Conservation (phyloP, 78 protist genomes). For the Guillardia theta region DNA sequence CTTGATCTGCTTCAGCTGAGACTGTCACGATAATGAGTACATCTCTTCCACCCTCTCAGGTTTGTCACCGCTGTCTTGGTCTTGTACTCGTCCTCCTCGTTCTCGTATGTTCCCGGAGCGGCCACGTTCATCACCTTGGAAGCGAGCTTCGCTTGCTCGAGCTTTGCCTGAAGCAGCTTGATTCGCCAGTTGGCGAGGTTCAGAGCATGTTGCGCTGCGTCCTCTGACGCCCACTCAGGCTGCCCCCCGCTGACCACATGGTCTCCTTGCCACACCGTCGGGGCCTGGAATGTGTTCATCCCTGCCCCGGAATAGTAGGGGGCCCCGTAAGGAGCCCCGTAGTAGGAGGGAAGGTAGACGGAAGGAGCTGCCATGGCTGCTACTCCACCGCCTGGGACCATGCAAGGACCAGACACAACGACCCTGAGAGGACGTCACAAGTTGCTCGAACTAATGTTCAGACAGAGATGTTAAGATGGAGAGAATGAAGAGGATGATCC, state of each 20-base stretch:
- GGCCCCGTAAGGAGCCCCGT: not conserved
- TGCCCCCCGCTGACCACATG: slow-evolving; percentile 12
- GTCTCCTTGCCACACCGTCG: not conserved
- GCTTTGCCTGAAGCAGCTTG: slow-evolving; percentile 37
- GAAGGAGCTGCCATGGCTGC: not conserved
- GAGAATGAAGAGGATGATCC: no score
- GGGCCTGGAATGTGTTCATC: not conserved
- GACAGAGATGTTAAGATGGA: no score
- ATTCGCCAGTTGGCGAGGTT: slow-evolving; percentile 32
- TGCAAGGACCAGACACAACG: not conserved
- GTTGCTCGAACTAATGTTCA: no score
- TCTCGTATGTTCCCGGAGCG: not conserved
- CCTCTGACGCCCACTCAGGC: slow-evolving; percentile 31
- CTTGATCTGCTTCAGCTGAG: not conserved
- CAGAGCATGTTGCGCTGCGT: slow-evolving; percentile 21
- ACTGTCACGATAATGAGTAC: not conserved
- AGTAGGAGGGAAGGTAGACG: no score
- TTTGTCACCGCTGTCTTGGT: not conserved
- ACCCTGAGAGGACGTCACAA: no score
- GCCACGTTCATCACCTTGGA: slow-evolving; percentile 31
- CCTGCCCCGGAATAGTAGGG: not conserved
- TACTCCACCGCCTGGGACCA: not conserved
- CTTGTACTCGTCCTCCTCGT: not conserved
- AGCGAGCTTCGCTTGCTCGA: slow-evolving; percentile 22
- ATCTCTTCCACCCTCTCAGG: not conserved